A percentile compares a stretch with the other conserved stretches of the same genome.
Conservation (phyloP, 306 rosid species). For the Dicorynia guianensis region DNA sequence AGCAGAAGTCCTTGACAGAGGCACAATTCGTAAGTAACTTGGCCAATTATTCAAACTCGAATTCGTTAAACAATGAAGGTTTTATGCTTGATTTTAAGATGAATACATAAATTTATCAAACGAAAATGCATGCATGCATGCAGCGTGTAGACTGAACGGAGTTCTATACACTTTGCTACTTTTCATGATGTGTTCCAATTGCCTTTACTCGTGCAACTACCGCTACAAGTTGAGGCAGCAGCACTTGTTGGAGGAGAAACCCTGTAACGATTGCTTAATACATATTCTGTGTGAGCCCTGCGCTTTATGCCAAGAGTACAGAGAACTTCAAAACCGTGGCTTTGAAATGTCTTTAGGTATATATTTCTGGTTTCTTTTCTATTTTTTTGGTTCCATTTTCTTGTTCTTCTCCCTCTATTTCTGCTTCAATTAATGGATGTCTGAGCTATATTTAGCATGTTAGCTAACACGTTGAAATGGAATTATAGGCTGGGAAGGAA, state of each 20-base stretch:
- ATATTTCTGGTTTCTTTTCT: not conserved
- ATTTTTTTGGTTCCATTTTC: conserved; percentile 46
- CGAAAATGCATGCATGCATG: not conserved
- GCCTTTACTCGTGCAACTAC: conserved; percentile 50
- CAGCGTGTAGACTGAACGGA: conserved; percentile 59
- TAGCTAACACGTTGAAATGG: not conserved
- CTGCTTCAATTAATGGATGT: not conserved
- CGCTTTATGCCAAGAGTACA: conserved; percentile 60
- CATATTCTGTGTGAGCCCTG: conserved; percentile 51
- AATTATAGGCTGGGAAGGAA: conserved; percentile 61
- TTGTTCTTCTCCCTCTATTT: not conserved
- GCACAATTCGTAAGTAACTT: conserved; percentile 50
- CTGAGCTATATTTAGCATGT: not conserved
- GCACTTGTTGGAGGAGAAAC: conserved; percentile 48
- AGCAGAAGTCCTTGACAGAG: conserved; percentile 60
- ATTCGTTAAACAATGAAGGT: not conserved
- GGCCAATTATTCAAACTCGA: not conserved
- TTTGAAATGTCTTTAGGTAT: conserved; percentile 54
- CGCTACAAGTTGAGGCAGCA: conserved; percentile 58
- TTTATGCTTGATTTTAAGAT: not conserved
- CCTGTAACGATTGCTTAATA: conserved; percentile 49
- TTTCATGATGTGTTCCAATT: conserved; percentile 35
- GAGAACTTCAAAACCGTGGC: conserved; percentile 57
- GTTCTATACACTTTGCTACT: conserved; percentile 44
- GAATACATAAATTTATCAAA: not conserved